Base-by-base conservation (phyloP, 345 rosid species). In the Gossypium rotundifolium region DNA sequence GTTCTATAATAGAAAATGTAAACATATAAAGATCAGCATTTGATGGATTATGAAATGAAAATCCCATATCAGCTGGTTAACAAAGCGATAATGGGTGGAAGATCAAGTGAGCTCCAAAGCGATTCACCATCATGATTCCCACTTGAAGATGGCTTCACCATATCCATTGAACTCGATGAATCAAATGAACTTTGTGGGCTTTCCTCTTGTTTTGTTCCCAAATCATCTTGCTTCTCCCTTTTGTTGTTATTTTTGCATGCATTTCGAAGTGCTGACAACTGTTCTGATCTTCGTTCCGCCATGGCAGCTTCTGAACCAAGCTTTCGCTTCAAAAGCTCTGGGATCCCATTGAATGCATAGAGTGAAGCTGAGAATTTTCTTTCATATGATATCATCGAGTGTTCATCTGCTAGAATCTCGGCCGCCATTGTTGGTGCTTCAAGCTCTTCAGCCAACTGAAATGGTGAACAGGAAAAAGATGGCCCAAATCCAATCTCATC, bases 101-200 rank as follows among this genome's bases (percentile, higher is more conserved):
- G 92, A 81, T 87, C 92, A 66, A 90, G 90, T 25, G 89, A 81
- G 85, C 85, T 88, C 87, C 94, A 90, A 20, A 88, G 77, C 48
- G 77, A 69, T 76, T 86, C 94, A 12, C 83, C 85, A 40, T 84
- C 88, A 68, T 74, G 40, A 33, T 33, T 77, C 51, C 67, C 76
- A 42, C 69, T 42, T 40, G 80, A 78, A 49, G 84, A 75, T 62
- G 81, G 65, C 38, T 20, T 76, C 58, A 64, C 40, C 40, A 5
- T 66, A 2, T 71, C 62, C 61, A 54, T n/a, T 9, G 60, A 70
- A 29, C 44, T 69, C 38, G 55, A 74, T 45, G 54, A 65, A 40
- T 71, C 75, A 20, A 13, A 38, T 9, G 81, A 71, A 52, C 75
- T 77, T 38, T 74, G 76, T 11, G 57, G 76, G 61, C 70, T 69